Evolutionary conservation across 2,329 filamentous ascomycete species (phyloP).

Genomic region (Beauveria varroae): DNA sequence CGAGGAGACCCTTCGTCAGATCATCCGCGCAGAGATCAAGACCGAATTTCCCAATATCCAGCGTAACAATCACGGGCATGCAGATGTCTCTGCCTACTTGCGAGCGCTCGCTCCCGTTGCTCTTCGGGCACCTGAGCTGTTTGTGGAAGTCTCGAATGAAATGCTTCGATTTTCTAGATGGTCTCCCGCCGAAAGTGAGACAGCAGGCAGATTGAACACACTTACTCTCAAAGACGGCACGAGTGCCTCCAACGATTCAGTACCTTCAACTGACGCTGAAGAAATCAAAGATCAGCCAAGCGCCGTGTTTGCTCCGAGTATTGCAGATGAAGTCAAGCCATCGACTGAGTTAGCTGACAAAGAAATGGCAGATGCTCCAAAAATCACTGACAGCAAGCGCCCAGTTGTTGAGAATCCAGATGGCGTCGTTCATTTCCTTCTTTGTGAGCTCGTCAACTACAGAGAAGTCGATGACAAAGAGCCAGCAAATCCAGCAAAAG

Average conservation of each 20-base stretch:
- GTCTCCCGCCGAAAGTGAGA: conserved; percentile 30
- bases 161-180: conserved; percentile 67
- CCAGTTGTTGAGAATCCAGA: conserved; percentile 88
- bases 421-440: conserved; percentile 88
- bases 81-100: conserved; percentile 67
- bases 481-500: conserved; percentile 35
- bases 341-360: conserved; percentile 54
- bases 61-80: conserved; percentile 41
- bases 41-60: conserved; percentile 58
- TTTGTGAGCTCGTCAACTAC: conserved; percentile 87
- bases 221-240: conserved; percentile 36
- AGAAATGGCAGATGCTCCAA: conserved; percentile 57
- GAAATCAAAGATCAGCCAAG: conserved; percentile 12
- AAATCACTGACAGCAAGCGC: conserved; percentile 64
- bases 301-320: conserved; percentile 12
- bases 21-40: conserved; percentile 86
- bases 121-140: conserved; percentile 74
- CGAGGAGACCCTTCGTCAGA: conserved; percentile 79
- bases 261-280: conserved; percentile 12
- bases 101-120: conserved; percentile 72
- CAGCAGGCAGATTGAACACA: conserved; percentile 23
- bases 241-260: conserved; percentile 11
- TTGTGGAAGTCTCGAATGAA: conserved; percentile 82
- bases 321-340: conserved; percentile 43
- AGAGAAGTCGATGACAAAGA: conserved; percentile 88